phyloP scores from a whole-genome alignment of 306 rosid genomes.

The Sicyos baderoa region DNA sequence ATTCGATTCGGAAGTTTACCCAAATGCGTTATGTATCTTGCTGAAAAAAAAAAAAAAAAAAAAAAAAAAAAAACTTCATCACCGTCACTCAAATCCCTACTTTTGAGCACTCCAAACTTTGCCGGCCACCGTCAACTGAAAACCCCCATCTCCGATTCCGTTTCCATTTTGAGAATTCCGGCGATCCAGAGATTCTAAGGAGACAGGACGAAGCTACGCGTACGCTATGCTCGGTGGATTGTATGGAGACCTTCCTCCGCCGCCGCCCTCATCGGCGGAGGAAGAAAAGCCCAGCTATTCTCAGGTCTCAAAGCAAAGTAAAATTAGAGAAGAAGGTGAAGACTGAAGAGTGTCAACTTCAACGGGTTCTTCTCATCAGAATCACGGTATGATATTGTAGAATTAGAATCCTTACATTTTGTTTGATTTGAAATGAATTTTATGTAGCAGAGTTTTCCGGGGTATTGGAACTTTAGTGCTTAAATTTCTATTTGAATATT shows the following conservation, averaged over 20 bases:
- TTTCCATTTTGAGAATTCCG: constrained; percentile 1
- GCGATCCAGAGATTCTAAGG: constrained; percentile 14
- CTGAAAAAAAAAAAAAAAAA: too few species aligned
- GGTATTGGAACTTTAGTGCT: too few species aligned
- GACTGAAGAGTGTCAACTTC: constrained; percentile 68
- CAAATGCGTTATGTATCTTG: too few species aligned
- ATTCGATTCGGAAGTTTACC: too few species aligned
- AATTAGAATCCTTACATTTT: background rate
- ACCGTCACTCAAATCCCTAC: background rate
- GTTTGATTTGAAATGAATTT: background rate
- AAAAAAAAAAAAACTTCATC: too few species aligned
- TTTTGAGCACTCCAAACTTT: background rate
- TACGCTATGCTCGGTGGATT: constrained; percentile 73
- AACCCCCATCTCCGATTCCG: background rate
- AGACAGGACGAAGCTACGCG: background rate
- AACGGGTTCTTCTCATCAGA: constrained; percentile 69
- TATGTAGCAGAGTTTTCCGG: background rate
- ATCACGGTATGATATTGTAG: constrained; percentile 61
- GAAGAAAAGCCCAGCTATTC: constrained; percentile 72
- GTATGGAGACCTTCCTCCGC: constrained; percentile 97
- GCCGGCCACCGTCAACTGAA: background rate
- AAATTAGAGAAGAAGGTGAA: too few species aligned
- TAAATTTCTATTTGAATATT: background rate
- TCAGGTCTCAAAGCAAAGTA: constrained; percentile 53
- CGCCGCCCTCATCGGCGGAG: constrained; percentile 59